Percentiles rank a stretch among this genome's conserved stretches.
These are phyloP conservation scores for Aquilaria yunnanensis DNA, from an alignment of 345 rosid genomes.

Conservation along the genomic window DNA sequence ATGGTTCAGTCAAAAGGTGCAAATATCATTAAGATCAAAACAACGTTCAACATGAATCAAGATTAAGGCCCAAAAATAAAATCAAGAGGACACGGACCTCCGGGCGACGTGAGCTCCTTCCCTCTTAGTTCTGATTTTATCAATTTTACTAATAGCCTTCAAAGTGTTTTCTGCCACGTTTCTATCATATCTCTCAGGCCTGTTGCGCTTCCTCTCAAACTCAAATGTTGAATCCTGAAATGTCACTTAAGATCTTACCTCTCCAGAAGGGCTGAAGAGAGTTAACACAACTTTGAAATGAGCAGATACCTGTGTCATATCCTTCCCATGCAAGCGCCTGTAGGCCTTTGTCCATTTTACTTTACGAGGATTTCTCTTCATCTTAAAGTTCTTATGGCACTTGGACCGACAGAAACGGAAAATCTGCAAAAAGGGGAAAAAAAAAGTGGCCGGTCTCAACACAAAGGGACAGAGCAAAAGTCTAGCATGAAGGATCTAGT, in stretches of 20 bases:
- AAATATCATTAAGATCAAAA: background rate
- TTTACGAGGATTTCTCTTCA: slow-evolving; percentile 98
- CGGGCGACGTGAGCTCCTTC: slow-evolving; percentile 35
- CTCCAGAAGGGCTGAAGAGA: background rate
- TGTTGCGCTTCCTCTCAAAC: slow-evolving; percentile 92
- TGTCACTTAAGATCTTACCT: background rate
- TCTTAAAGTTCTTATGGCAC: slow-evolving; percentile 92
- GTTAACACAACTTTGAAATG: background rate
- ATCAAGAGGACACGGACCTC: slow-evolving; percentile 36
- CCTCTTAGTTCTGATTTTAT: slow-evolving; percentile 58
- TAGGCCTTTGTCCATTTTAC: slow-evolving; percentile 97
- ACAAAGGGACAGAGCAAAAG: background rate
- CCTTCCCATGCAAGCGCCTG: slow-evolving; percentile 75
- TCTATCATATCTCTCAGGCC: slow-evolving; percentile 95
- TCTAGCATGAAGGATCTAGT: background rate
- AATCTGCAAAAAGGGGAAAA: slow-evolving; percentile 36
- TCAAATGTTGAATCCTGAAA: slow-evolving; percentile 80
- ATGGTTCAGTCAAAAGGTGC: background rate
- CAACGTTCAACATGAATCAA: background rate
- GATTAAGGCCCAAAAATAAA: background rate
- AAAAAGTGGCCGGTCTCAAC: background rate
- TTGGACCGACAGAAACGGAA: slow-evolving; percentile 87
- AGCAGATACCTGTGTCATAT: slow-evolving; percentile 78
- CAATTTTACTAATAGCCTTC: slow-evolving; percentile 90
- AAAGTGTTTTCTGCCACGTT: slow-evolving; percentile 62